phyloP scores from a whole-genome alignment of 2,329 filamentous ascomycete genomes.

The Neonectria hederae region DNA sequence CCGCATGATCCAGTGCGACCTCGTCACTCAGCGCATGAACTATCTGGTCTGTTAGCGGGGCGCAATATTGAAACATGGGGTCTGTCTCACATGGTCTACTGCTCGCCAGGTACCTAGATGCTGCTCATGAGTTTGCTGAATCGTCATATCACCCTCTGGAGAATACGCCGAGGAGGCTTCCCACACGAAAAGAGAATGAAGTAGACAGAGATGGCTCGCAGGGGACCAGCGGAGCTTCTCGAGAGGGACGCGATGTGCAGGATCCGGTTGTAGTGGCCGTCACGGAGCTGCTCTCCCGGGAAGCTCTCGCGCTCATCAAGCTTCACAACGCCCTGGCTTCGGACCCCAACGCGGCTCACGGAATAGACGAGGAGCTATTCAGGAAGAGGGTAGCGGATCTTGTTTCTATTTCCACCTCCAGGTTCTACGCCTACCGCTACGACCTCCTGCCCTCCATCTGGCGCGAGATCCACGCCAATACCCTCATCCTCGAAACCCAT shows the following conservation, averaged over 20 bases:
- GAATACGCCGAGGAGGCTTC: neutral
- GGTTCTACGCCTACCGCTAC: slow-evolving; percentile 76
- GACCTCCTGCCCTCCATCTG: slow-evolving; percentile 73
- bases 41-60: neutral
- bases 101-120: slow-evolving; percentile 40
- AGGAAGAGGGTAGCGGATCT: slow-evolving; percentile 63
- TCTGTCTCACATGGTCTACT: slow-evolving; percentile 29
- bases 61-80: slow-evolving; percentile 30
- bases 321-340: slow-evolving; percentile 32
- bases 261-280: slow-evolving; percentile 35
- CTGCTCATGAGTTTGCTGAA: slow-evolving; percentile 29
- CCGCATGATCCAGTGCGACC: slow-evolving; percentile 3
- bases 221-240: neutral
- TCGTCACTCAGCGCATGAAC: slow-evolving; percentile 7
- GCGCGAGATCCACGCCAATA: slow-evolving; percentile 77
- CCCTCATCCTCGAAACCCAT: slow-evolving; percentile 70
- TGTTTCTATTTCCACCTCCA: slow-evolving; percentile 67
- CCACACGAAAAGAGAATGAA: neutral
- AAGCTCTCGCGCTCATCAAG: slow-evolving; percentile 40
- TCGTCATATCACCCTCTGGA: neutral
- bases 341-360: neutral
- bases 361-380: slow-evolving; percentile 42
- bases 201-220: neutral
- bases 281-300: slow-evolving; percentile 42
- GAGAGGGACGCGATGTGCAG: neutral